Conservation (phyloP, 139 green algal genomes). For the Chlamydomonas sphaeroides region DNA sequence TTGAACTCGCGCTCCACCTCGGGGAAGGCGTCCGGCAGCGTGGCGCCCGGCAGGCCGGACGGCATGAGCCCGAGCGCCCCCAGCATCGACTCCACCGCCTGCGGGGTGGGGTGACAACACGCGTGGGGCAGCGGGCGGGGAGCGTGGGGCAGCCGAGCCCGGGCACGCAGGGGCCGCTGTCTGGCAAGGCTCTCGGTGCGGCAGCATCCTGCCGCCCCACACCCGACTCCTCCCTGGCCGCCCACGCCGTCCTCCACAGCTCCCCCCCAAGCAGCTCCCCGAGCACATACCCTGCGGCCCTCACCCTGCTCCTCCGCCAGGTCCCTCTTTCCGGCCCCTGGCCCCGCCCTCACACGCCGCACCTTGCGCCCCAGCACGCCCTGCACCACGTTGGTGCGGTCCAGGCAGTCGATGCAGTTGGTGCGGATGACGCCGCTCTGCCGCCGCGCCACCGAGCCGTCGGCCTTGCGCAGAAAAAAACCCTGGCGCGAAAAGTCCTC, state of each 20-base stretch:
- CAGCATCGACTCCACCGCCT: conserved; percentile 70
- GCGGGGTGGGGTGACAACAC: neutral
- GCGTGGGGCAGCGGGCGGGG: neutral
- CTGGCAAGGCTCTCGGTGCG: no score
- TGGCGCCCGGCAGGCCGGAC: neutral
- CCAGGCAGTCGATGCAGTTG: conserved; percentile 99
- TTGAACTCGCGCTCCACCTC: conserved; percentile 78
- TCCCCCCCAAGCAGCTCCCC: no score
- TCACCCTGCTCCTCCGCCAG: no score
- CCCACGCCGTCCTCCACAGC: no score
- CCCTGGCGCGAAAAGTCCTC: conserved; percentile 36
- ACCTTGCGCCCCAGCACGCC: conserved; percentile 77
- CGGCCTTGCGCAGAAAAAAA: conserved; percentile 40
- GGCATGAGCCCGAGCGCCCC: conserved; percentile 66
- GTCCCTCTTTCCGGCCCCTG: no score
- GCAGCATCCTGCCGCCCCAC: no score
- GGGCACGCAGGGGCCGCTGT: no score
- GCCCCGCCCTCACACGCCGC: no score
- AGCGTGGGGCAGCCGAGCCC: neutral
- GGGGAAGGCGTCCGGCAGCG: conserved; percentile 63
- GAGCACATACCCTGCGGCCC: no score
- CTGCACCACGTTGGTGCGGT: conserved; percentile 97
- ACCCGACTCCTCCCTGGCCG: no score
- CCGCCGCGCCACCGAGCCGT: conserved; percentile 10
- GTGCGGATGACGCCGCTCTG: conserved; percentile 77